Percentiles rank a stretch among this genome's conserved stretches.
phyloP scores from a whole-genome alignment of 1,284 basidiomycete species.

The Afroboletus lepidellus region DNA sequence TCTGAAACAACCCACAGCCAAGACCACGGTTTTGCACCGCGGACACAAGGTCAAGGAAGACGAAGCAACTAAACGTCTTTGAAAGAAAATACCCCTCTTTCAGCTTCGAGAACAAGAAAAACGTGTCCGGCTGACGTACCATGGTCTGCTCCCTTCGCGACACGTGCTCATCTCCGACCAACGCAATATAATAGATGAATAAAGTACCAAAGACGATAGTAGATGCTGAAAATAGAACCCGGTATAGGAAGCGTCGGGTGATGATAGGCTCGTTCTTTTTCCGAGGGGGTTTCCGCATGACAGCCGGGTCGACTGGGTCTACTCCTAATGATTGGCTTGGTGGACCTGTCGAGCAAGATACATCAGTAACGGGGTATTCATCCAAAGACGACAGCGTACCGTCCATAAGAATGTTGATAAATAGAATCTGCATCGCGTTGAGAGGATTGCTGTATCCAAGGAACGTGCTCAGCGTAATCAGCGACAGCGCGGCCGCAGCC shows the following conservation, averaged over 20 bases:
- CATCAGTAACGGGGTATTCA: slow-evolving; percentile 4
- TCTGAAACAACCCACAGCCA: slow-evolving; percentile 74
- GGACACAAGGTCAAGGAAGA: slow-evolving; percentile 94
- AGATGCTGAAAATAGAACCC: slow-evolving; percentile 87
- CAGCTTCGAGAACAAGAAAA: background rate
- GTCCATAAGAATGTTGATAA: slow-evolving; percentile 99
- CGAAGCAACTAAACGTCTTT: slow-evolving; percentile 95
- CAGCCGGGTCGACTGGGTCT: slow-evolving; percentile 88
- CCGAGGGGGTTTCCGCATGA: slow-evolving; percentile 88
- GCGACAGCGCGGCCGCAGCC: slow-evolving; percentile 89
- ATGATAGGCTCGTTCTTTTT: slow-evolving; percentile 89
- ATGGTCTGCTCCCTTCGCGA: slow-evolving; percentile 90
- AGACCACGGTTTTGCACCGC: slow-evolving; percentile 93
- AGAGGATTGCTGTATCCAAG: slow-evolving; percentile 88
- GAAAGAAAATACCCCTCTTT: background rate
- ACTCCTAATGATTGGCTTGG: slow-evolving; percentile 96
- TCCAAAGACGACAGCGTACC: slow-evolving; percentile 48
- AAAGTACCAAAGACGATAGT: slow-evolving; percentile 89
- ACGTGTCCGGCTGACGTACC: slow-evolving; percentile 47
- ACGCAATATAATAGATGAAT: slow-evolving; percentile 83
- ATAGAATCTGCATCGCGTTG: slow-evolving; percentile 98
- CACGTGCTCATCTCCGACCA: slow-evolving; percentile 75
- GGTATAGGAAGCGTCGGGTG: slow-evolving; percentile 65
- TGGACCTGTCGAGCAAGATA: slow-evolving; percentile 56
- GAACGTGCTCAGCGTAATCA: slow-evolving; percentile 92